Evolutionary conservation across 2,329 filamentous ascomycete species (phyloP).

Genomic region (Hypoxylon sp.): DNA sequence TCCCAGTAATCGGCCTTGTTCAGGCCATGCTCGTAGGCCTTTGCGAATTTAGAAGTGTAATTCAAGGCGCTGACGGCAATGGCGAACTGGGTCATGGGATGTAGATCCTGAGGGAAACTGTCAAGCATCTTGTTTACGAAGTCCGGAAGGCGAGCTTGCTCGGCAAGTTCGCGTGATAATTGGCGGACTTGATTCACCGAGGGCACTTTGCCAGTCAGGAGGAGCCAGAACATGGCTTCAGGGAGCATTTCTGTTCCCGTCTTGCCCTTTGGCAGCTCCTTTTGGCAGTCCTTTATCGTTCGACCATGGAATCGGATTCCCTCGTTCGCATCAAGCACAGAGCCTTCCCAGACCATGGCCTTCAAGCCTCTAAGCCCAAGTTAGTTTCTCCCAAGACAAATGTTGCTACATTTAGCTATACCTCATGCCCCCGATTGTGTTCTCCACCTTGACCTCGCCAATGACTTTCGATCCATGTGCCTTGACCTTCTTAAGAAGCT

Average conservation of each 20-base stretch:
- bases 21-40: constrained; percentile 89
- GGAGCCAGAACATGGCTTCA: constrained; percentile 99
- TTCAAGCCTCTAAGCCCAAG: constrained; percentile 76
- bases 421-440: constrained; percentile 95
- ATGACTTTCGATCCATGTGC: constrained; percentile 84
- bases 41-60: constrained; percentile 93
- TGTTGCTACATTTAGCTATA: constrained; percentile 50
- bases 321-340: constrained; percentile 95
- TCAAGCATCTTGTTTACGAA: constrained; percentile 92
- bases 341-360: constrained; percentile 99
- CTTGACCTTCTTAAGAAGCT: constrained; percentile 95
- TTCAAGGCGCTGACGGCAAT: constrained; percentile 97
- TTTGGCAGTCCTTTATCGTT: constrained; percentile 98
- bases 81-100: constrained; percentile 98
- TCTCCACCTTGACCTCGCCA: constrained; percentile 93
- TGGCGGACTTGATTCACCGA: constrained; percentile 83
- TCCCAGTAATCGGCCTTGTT: constrained; percentile 99
- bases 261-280: constrained; percentile 91
- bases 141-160: constrained; percentile 84
- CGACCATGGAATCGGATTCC: constrained; percentile 98
- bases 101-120: constrained; percentile 87
- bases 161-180: constrained; percentile 88
- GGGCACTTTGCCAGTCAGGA: constrained; percentile 93
- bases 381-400: constrained; percentile 22
- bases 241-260: constrained; percentile 97